phyloP scores from a whole-genome alignment of 768 basidiomycete species.

The Mycena alexandri region DNA sequence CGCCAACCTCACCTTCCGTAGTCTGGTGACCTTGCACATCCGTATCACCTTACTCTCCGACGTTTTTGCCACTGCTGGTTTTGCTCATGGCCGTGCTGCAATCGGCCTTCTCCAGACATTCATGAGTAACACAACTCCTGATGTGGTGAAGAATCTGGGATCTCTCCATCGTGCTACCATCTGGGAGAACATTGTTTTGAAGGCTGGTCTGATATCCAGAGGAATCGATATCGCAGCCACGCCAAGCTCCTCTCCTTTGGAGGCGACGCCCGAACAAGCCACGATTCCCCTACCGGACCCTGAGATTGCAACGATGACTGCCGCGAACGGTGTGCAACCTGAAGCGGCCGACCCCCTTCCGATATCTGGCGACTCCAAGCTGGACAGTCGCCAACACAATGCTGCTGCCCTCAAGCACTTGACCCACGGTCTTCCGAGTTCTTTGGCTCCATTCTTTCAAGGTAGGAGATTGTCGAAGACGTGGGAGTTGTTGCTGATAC shows the following conservation, averaged over 20 bases:
- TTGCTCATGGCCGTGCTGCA: conserved; percentile 83
- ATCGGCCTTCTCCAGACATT: conserved; percentile 81
- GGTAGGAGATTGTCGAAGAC: conserved; percentile 57
- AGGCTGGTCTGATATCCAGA: conserved; percentile 65
- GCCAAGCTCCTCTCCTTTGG: conserved; percentile 58
- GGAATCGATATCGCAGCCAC: conserved; percentile 65
- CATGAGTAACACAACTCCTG: conserved; percentile 70
- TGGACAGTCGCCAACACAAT: conserved; percentile 71
- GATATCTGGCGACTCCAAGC: conserved; percentile 45
- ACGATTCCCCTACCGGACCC: conserved; percentile 56
- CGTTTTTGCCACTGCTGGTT: conserved; percentile 86
- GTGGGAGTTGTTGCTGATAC: conserved; percentile 3
- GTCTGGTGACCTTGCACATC: conserved; percentile 80
- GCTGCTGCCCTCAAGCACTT: conserved; percentile 84
- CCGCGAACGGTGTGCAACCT: conserved; percentile 49
- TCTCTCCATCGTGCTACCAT: conserved; percentile 83
- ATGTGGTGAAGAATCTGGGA: conserved; percentile 81
- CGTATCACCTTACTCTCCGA: conserved; percentile 88
- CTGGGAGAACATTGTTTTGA: conserved; percentile 90
- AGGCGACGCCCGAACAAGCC: conserved; percentile 60
- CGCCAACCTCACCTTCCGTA: conserved; percentile 77
- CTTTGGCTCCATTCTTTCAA: conserved; percentile 88
- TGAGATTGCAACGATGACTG: conserved; percentile 48
- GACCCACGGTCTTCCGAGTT: conserved; percentile 80
- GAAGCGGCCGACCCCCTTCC: conserved; percentile 33